A percentile compares a stretch with the other conserved stretches of the same genome.
Conservation (phyloP, 257 asterid genomes). For the Jasminum sambac region DNA sequence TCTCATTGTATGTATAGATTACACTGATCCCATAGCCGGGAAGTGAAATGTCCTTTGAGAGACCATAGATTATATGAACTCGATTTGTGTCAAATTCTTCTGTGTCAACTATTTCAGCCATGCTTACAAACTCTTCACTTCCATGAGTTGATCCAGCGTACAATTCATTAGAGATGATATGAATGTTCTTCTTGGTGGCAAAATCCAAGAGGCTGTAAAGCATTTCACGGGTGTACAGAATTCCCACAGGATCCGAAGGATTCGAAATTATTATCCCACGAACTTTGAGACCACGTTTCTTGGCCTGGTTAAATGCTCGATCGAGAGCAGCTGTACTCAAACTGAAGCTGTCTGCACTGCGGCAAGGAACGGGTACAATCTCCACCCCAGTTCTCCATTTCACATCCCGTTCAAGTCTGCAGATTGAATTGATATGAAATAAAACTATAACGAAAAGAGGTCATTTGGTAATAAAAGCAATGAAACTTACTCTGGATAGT, state of each 20-base stretch:
- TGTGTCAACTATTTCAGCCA: slow-evolving; percentile 49
- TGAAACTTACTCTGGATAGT: slow-evolving; percentile 61
- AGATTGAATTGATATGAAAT: background rate
- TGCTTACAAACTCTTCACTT: slow-evolving; percentile 49
- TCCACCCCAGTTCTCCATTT: slow-evolving; percentile 68
- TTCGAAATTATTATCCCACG: slow-evolving; percentile 62
- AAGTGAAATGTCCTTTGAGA: slow-evolving; percentile 55
- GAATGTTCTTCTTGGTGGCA: slow-evolving; percentile 61
- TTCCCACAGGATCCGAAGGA: slow-evolving; percentile 69
- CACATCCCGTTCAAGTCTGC: slow-evolving; percentile 66
- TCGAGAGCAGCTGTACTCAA: slow-evolving; percentile 52
- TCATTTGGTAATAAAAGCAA: background rate
- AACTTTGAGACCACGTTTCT: slow-evolving; percentile 61
- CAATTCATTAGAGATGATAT: slow-evolving; percentile 56
- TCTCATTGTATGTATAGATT: slow-evolving; percentile 43
- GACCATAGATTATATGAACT: slow-evolving; percentile 53
- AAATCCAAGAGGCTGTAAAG: slow-evolving; percentile 55
- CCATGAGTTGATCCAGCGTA: slow-evolving; percentile 48
- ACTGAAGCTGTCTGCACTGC: slow-evolving; percentile 65
- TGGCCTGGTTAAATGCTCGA: slow-evolving; percentile 62
- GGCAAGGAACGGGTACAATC: slow-evolving; percentile 64
- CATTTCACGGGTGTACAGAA: slow-evolving; percentile 42
- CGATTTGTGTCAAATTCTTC: slow-evolving; percentile 47
- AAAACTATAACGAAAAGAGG: slow-evolving; percentile 10
- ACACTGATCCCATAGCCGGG: slow-evolving; percentile 46